Evolutionary conservation across 2,329 filamentous ascomycete species (phyloP).

Genomic region (Bertia moriformis): DNA sequence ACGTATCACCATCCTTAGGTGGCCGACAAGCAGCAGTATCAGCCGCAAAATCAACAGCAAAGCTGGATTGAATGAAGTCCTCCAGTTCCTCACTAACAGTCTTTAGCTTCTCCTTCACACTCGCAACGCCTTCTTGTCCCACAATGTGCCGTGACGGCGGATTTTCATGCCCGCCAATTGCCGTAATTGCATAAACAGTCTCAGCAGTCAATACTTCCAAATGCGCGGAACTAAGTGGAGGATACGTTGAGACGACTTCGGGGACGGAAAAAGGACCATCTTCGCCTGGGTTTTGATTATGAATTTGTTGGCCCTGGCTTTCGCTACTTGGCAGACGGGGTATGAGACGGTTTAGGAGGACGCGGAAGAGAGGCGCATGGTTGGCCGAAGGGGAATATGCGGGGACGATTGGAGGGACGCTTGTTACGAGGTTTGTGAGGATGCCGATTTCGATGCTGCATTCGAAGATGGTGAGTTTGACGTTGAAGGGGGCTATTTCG

Average conservation of each 20-base stretch:
- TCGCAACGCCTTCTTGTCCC: constrained; percentile 70
- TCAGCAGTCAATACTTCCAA: constrained; percentile 51
- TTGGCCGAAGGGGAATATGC: background rate
- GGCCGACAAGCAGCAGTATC: constrained; percentile 1
- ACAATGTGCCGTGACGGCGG: constrained; percentile 90
- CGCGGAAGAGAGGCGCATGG: background rate
- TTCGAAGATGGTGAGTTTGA: background rate
- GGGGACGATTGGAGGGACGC: background rate
- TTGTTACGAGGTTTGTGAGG: background rate
- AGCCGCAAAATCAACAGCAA: constrained; percentile 57
- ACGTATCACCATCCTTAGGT: background rate
- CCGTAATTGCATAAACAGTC: constrained; percentile 78
- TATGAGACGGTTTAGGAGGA: background rate
- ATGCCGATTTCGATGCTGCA: constrained; percentile 1
- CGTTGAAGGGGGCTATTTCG: constrained; percentile 27
- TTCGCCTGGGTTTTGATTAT: background rate
- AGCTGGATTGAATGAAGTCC: constrained; percentile 83
- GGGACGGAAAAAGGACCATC: background rate
- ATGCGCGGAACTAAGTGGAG: background rate
- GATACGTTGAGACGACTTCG: background rate
- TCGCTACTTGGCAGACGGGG: background rate
- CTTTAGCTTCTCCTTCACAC: constrained; percentile 90
- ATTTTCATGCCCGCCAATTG: constrained; percentile 90
- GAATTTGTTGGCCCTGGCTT: background rate
- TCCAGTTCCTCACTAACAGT: constrained; percentile 92